Evolutionary conservation across 306 rosid genomes (phyloP).

Genomic region (Fragaria nilgerrensis): DNA sequence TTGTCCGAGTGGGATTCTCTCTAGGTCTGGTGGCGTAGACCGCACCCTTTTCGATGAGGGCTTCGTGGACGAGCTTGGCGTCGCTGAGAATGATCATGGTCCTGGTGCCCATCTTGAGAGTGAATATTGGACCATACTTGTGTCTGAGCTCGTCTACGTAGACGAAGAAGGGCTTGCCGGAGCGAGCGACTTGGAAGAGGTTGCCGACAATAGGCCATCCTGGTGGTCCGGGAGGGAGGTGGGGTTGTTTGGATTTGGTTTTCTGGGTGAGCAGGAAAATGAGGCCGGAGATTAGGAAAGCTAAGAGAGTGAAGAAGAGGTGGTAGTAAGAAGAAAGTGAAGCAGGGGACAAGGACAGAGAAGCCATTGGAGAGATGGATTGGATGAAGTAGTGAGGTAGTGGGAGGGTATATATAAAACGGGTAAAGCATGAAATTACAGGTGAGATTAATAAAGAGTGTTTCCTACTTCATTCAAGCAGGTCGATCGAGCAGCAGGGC

Average conservation of each 20-base stretch:
- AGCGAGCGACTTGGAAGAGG: constrained; percentile 70
- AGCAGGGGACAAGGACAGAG: constrained; percentile 13
- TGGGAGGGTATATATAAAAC: constrained; percentile 30
- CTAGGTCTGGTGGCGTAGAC: constrained; percentile 59
- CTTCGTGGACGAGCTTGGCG: constrained; percentile 65
- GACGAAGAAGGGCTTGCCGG: constrained; percentile 68
- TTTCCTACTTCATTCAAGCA: neutral
- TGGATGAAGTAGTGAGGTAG: neutral
- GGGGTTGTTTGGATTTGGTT: constrained; percentile 38
- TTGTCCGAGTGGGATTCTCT: constrained; percentile 75
- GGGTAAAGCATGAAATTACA: constrained; percentile 56
- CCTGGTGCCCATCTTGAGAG: constrained; percentile 81
- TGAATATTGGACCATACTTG: constrained; percentile 68
- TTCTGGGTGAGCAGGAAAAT: constrained; percentile 46
- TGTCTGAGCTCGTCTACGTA: constrained; percentile 36
- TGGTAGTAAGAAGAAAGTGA: constrained; percentile 45
- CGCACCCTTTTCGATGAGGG: constrained; percentile 64
- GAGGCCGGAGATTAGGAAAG: constrained; percentile 45
- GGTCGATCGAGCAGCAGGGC: no score
- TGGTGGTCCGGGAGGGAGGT: constrained; percentile 88
- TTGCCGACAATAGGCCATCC: constrained; percentile 97
- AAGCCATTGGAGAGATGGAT: constrained; percentile 36
- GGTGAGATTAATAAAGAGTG: constrained; percentile 54
- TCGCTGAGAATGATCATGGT: constrained; percentile 65
- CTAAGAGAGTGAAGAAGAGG: constrained; percentile 47